Conservation (phyloP, 1,139 yeast species). For the Blastobotrys arbuscula region DNA sequence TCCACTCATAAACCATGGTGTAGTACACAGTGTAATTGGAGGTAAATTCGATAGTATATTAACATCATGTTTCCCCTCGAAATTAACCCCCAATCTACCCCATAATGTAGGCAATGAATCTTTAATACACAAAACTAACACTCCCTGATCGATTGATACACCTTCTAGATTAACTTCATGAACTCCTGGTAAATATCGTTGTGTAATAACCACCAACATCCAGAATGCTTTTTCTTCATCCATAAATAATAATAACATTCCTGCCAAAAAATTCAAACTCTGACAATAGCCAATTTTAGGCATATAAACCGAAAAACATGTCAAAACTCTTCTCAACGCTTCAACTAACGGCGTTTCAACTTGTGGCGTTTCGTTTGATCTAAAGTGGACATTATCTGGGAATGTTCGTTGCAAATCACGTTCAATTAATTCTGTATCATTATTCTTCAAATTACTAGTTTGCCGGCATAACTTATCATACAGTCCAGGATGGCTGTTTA, state of each 20-base stretch:
- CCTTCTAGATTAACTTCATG: constrained; percentile 91
- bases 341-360: constrained; percentile 59
- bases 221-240: constrained; percentile 88
- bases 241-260: constrained; percentile 72
- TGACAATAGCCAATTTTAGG: constrained; percentile 96
- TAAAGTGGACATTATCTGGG: constrained; percentile 84
- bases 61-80: constrained; percentile 41
- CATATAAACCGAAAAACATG: constrained; percentile 78
- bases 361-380: constrained; percentile 23
- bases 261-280: constrained; percentile 86
- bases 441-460: constrained; percentile 47
- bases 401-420: constrained; percentile 89
- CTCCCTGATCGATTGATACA: constrained; percentile 93
- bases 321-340: constrained; percentile 71
- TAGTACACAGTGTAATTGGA: constrained; percentile 86
- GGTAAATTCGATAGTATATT: constrained; percentile 75
- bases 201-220: constrained; percentile 91
- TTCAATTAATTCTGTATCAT: constrained; percentile 87
- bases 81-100: constrained; percentile 45
- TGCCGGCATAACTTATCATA: constrained; percentile 62
- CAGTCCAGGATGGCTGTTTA: constrained; percentile 63
- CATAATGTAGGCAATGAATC: constrained; percentile 83
- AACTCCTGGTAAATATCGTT: constrained; percentile 80
- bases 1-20: constrained; percentile 97
- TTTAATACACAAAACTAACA: constrained; percentile 75